Evolutionary conservation across 805 yeast genomes (phyloP), one percentile per base, ranked within the genome.

Genomic region (Wickerhamiella azymoides): DNA sequence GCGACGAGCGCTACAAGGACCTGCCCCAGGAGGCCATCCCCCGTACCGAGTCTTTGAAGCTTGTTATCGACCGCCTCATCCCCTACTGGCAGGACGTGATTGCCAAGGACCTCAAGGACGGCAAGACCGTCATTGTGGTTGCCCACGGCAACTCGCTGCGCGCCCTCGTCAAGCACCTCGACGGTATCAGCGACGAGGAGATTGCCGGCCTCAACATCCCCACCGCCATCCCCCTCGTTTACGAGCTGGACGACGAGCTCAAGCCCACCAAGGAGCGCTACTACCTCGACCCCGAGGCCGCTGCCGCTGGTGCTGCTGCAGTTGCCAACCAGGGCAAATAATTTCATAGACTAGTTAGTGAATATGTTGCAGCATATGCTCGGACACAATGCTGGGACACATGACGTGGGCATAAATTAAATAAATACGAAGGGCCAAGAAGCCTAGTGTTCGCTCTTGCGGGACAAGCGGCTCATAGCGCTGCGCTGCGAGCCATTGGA

Each of bases 111-210:
- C 74, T 88, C 62, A 71, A 83, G 62, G 77, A 63, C 27, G 94
- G 85, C 62, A 88, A 89, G 77, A 83, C 93, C 52, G 97, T 89
- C 48, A 68, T 88, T 66, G 67, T 88, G 63, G 89, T 94, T 61
- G 97, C 97, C 56, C 97, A 88, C 74, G 97, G 97, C 71, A 89
- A 89, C 84, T 89, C 97, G 44, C 76, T 88, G 68, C 84, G 97
- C 77, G 96, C 85, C 57, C 72, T 88, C 56, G 96, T 89, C 62
- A 88, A 89, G 77, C 85, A 86, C 74, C 80, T 88, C 71, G 96
- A 89, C 72, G 75, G 77, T 63, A 84, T 89, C 66, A 80, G 94
- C 54, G 96, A 84, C 63, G 88, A 69, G 17, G 95, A 83, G 56
- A 89, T 88, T 65, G 89, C 96, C 50, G 84, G 80, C 56, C 80